Percentiles rank a stretch among this genome's conserved stretches.
These are phyloP conservation scores for Fusarium nurragi DNA, from an alignment of 2,329 filamentous ascomycete species.

Conservation along the genomic window DNA sequence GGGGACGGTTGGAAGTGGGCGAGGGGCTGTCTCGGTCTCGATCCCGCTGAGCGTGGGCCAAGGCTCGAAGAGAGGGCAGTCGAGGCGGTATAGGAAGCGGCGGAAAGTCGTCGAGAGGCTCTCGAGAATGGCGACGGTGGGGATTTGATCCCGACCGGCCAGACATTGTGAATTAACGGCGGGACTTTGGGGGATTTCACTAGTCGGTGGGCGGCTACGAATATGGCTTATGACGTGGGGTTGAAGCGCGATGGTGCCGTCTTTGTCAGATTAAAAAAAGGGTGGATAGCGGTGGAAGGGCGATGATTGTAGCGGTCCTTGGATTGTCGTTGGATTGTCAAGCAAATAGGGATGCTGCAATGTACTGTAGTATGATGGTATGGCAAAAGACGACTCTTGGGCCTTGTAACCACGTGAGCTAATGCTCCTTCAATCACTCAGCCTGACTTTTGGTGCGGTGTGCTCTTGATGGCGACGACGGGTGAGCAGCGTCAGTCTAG, in stretches of 20 bases:
- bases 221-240: conserved; percentile 33
- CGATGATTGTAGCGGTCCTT: background rate
- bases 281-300: conserved; percentile 20
- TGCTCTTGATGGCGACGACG: conserved; percentile 7
- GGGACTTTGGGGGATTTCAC: conserved; percentile 14
- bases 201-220: conserved; percentile 28
- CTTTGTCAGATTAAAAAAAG: conserved; percentile 11
- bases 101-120: conserved; percentile 47
- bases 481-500: background rate
- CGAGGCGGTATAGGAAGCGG: conserved; percentile 46
- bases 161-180: conserved; percentile 43
- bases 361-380: background rate
- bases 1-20: conserved; percentile 35
- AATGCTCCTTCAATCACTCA: conserved; percentile 6
- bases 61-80: conserved; percentile 48
- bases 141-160: conserved; percentile 47
- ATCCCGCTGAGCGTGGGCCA: conserved; percentile 44
- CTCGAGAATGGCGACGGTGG: conserved; percentile 46
- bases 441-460: conserved; percentile 5
- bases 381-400: background rate
- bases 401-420: conserved; percentile 21
- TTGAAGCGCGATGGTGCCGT: conserved; percentile 16
- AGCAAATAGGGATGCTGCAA: background rate
- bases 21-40: conserved; percentile 43
- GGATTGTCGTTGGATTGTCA: background rate